phyloP scores from a whole-genome alignment of 2,329 filamentous ascomycete species.

The Fulvia fulva region DNA sequence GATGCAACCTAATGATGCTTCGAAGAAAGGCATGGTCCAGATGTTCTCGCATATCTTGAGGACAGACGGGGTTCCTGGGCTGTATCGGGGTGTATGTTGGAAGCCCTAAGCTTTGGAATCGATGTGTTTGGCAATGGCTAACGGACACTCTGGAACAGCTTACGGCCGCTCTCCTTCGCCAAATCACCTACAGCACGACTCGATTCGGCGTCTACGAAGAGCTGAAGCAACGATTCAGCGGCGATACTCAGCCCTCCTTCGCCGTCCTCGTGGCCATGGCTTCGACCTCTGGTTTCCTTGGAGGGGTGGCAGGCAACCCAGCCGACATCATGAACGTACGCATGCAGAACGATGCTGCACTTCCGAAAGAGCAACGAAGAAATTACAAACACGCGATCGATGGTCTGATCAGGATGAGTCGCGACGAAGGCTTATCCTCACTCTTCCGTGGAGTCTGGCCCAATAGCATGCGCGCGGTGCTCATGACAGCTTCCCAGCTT shows the following conservation, averaged over 20 bases:
- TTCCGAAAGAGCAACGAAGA: constrained; percentile 67
- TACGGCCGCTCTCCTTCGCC: constrained; percentile 86
- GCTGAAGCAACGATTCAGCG: constrained; percentile 67
- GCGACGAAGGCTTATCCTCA: constrained; percentile 69
- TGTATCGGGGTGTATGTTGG: constrained; percentile 72
- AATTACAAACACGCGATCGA: constrained; percentile 89
- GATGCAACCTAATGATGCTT: constrained; percentile 70
- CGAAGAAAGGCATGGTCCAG: constrained; percentile 71
- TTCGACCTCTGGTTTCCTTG: constrained; percentile 76
- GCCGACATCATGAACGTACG: constrained; percentile 96
- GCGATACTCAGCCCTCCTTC: constrained; percentile 58
- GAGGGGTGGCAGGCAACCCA: constrained; percentile 86
- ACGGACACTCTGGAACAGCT: constrained; percentile 47
- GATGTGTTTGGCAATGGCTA: too few relatives aligned
- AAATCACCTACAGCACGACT: constrained; percentile 89
- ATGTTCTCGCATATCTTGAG: constrained; percentile 80
- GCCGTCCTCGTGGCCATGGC: constrained; percentile 73
- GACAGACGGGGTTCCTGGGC: constrained; percentile 68
- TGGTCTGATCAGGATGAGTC: constrained; percentile 80
- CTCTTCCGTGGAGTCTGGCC: constrained; percentile 84
- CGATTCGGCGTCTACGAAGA: constrained; percentile 97
- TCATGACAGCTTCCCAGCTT: constrained; percentile 82
- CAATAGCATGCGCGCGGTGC: constrained; percentile 73
- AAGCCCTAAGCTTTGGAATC: too few relatives aligned
- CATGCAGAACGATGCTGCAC: constrained; percentile 89